phyloP scores from a whole-genome alignment of 768 basidiomycete species.

The Tylopilus cervinicoccineus region DNA sequence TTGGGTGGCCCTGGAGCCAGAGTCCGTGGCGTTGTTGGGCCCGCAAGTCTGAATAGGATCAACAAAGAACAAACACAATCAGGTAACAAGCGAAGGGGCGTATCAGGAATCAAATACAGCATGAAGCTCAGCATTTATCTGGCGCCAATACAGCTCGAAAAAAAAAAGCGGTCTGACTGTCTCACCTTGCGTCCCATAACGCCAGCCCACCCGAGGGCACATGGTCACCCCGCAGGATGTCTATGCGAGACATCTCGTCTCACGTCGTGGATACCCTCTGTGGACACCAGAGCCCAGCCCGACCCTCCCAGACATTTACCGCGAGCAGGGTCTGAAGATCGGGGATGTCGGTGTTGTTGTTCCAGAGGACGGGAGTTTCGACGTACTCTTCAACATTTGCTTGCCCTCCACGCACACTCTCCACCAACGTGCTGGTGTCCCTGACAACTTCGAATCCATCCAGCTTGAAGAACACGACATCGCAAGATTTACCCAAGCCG shows the following conservation, averaged over 20 bases:
- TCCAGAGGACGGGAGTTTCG: background rate
- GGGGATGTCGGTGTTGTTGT: conserved; percentile 1
- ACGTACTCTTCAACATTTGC: background rate
- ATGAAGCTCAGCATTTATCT: too few relatives aligned
- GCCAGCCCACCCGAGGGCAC: too few relatives aligned
- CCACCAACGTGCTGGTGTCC: background rate
- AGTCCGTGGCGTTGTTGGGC: too few relatives aligned
- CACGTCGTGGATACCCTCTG: conserved; percentile 2
- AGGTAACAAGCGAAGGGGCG: too few relatives aligned
- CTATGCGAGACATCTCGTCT: conserved; percentile 1
- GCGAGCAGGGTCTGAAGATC: background rate
- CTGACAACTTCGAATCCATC: background rate
- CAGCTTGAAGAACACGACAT: background rate
- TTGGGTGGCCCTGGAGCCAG: too few relatives aligned
- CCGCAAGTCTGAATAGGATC: too few relatives aligned
- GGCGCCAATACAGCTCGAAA: too few relatives aligned
- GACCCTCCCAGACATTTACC: background rate
- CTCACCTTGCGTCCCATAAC: too few relatives aligned
- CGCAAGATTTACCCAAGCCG: background rate
- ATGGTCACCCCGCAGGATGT: conserved; percentile 1
- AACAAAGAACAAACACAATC: too few relatives aligned
- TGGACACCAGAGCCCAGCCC: background rate
- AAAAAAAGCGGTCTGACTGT: too few relatives aligned
- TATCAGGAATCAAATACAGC: too few relatives aligned
- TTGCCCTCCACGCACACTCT: background rate